Percentiles rank a stretch among this genome's conserved stretches.
phyloP scores from a whole-genome alignment of 2,329 filamentous ascomycete species.

The Fusarium papillatum region DNA sequence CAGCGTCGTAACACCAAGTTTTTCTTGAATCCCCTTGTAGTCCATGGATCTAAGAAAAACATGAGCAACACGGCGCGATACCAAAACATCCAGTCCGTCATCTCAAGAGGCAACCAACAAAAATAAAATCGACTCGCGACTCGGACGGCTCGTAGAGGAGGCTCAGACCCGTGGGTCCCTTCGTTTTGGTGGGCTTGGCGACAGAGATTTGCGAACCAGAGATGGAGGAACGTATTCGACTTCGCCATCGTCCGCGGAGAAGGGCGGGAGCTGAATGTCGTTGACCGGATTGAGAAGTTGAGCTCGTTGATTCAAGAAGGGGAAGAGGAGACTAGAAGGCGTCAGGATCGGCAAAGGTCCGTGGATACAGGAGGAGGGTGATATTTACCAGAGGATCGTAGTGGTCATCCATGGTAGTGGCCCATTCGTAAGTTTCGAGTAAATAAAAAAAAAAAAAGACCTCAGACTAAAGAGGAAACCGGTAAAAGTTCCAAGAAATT shows the following conservation, averaged over 20 bases:
- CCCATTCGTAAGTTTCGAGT: not conserved
- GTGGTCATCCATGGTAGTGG: not conserved
- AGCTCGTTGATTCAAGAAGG: not conserved
- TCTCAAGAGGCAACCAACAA: not conserved
- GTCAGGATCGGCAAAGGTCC: too few species aligned
- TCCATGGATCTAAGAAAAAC: not conserved
- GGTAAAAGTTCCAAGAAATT: not conserved
- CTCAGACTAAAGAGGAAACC: not conserved
- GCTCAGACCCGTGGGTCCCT: not conserved
- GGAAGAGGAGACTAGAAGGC: not conserved
- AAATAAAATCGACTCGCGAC: not conserved
- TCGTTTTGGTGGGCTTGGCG: not conserved
- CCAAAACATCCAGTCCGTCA: too few species aligned
- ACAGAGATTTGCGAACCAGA: not conserved
- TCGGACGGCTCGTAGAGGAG: not conserved
- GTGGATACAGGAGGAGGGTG: too few species aligned
- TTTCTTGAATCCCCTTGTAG: not conserved
- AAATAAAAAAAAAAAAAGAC: not conserved
- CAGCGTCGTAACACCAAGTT: not conserved
- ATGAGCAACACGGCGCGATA: not conserved
- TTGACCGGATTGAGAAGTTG: not conserved
- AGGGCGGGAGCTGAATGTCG: not conserved
- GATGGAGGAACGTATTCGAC: not conserved
- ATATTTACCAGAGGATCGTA: not conserved
- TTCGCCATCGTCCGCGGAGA: not conserved